Evolutionary conservation across 768 basidiomycete species (phyloP).

Genomic region (Pholiota conissans): DNA sequence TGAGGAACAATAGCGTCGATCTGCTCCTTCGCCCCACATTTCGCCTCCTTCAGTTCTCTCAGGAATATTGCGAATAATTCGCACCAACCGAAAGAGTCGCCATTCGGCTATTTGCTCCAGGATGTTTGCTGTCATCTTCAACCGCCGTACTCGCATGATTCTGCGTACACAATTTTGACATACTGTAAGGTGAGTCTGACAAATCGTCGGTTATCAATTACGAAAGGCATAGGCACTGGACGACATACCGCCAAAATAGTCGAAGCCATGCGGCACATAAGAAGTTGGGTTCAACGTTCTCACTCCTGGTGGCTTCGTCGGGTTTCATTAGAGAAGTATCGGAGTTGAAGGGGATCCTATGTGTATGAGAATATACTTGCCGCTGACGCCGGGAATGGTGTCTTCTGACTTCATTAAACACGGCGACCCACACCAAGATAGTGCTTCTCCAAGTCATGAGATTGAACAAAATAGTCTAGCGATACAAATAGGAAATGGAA

Average conservation of each 20-base stretch:
- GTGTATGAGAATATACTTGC: neutral
- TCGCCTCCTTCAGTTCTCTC: neutral
- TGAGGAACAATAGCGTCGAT: too few relatives aligned
- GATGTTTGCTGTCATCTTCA: neutral
- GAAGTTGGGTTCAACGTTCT: neutral
- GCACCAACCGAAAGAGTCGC: neutral
- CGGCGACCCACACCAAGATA: too few relatives aligned
- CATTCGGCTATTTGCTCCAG: neutral
- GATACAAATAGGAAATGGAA: neutral
- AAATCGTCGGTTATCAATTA: neutral
- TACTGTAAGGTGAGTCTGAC: neutral
- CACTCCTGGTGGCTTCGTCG: neutral
- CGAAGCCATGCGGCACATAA: neutral
- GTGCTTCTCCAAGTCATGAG: neutral
- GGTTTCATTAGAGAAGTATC: neutral
- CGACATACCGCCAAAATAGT: neutral
- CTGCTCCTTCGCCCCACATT: neutral
- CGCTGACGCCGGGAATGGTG: neutral
- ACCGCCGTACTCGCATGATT: too few relatives aligned
- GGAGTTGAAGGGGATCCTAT: neutral
- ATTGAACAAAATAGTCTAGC: neutral
- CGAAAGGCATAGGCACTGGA: neutral
- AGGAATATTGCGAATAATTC: neutral
- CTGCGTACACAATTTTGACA: too few relatives aligned
- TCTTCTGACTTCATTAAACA: neutral